phyloP scores from a whole-genome alignment of 1,139 yeast genomes.

The Yamadazyma sp. region DNA sequence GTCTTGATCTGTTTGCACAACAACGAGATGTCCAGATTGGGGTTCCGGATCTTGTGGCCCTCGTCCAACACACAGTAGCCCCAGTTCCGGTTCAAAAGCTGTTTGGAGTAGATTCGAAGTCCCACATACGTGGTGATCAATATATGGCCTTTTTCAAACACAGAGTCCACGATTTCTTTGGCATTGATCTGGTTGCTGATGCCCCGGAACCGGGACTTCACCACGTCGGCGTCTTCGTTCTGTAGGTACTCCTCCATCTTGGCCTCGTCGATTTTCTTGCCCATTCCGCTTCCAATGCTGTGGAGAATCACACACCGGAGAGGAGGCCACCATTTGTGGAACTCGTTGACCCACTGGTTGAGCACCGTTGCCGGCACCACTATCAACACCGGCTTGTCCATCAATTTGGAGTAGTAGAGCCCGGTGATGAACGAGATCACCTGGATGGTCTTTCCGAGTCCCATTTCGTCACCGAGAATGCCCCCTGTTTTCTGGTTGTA shows the following conservation, averaged over 20 bases:
- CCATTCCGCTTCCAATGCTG: constrained; percentile 90
- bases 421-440: constrained; percentile 89
- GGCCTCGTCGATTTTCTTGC: constrained; percentile 45
- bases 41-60: constrained; percentile 95
- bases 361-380: constrained; percentile 97
- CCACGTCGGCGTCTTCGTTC: constrained; percentile 45
- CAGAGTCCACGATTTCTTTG: constrained; percentile 47
- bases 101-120: constrained; percentile 69
- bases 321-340: constrained; percentile 98
- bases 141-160: constrained; percentile 70
- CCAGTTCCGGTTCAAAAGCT: constrained; percentile 74
- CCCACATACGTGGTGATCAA: constrained; percentile 93
- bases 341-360: constrained; percentile 94
- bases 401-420: constrained; percentile 72
- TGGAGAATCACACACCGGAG: constrained; percentile 82
- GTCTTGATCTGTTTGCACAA: constrained; percentile 83
- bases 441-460: constrained; percentile 92
- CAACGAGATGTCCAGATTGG: constrained; percentile 84
- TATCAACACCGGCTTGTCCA: constrained; percentile 75
- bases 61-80: constrained; percentile 91
- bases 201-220: constrained; percentile 22
- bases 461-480: constrained; percentile 97
- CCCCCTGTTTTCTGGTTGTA: constrained; percentile 90
- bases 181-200: constrained; percentile 42
- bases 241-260: constrained; percentile 49